Evolutionary conservation across 2,329 filamentous ascomycete species (phyloP).

Genomic region (Fusarium ambrosium): DNA sequence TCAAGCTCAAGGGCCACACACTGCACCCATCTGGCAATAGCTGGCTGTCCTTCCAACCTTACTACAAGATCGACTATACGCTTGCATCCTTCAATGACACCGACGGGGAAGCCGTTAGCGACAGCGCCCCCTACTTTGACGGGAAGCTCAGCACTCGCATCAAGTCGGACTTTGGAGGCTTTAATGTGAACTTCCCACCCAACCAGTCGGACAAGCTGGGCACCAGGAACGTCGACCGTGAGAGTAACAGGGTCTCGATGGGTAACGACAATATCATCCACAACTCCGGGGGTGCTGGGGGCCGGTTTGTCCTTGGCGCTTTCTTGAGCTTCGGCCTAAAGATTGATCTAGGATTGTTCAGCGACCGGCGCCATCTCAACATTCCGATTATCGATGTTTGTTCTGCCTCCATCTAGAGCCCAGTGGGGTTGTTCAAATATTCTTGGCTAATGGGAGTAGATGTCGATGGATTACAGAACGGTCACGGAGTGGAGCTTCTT

Average conservation of each 20-base stretch:
- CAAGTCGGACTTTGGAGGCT: background rate
- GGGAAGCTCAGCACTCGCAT: background rate
- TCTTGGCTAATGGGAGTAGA: background rate
- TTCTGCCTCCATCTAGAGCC: background rate
- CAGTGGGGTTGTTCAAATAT: background rate
- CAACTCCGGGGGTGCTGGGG: background rate
- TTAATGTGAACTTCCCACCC: background rate
- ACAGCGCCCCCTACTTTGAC: background rate
- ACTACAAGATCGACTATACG: background rate
- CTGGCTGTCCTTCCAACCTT: background rate
- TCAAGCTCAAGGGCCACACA: background rate
- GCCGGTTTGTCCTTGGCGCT: background rate
- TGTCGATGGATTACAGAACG: background rate
- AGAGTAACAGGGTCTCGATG: background rate
- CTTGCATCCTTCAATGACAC: background rate
- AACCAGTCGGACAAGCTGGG: background rate
- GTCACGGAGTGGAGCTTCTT: background rate
- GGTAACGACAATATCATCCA: background rate
- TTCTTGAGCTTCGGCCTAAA: background rate
- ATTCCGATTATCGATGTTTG: background rate
- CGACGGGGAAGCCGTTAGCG: background rate
- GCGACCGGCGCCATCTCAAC: background rate
- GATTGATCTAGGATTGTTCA: background rate
- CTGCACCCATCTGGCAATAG: background rate
- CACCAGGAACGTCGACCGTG: background rate